These are phyloP conservation scores for Elasticomyces elasticus DNA, from an alignment of 495 filamentous ascomycete species.

Conservation along the genomic window DNA sequence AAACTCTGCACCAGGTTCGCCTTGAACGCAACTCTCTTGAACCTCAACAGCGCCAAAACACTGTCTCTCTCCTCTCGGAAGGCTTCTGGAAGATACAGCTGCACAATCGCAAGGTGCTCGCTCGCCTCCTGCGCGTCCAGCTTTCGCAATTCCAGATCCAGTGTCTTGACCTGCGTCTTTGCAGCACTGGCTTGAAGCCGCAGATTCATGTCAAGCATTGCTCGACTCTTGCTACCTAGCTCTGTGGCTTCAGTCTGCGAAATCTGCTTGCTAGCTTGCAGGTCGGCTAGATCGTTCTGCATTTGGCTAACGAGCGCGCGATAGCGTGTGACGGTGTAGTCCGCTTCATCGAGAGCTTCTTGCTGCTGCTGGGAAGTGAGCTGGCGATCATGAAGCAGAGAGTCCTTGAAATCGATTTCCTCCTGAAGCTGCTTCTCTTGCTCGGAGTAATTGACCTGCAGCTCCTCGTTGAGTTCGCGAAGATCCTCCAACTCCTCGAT, in stretches of 20 bases:
- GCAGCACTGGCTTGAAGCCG: conserved; percentile 80
- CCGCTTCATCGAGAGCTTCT: conserved; percentile 69
- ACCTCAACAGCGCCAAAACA: conserved; percentile 71
- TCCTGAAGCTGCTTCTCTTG: conserved; percentile 90
- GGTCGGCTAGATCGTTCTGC: conserved; percentile 81
- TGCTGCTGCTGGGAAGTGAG: conserved; percentile 58
- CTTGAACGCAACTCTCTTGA: conserved; percentile 84
- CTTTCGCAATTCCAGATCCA: conserved; percentile 77
- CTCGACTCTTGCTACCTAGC: conserved; percentile 69
- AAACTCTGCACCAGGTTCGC: conserved; percentile 67
- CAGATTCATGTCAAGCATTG: conserved; percentile 93
- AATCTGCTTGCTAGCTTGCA: conserved; percentile 80
- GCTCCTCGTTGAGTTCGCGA: conserved; percentile 86
- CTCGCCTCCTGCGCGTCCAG: conserved; percentile 83
- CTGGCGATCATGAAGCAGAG: conserved; percentile 63
- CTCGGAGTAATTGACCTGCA: conserved; percentile 86
- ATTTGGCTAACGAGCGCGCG: conserved; percentile 76
- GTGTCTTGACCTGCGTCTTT: conserved; percentile 85
- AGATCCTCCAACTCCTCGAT: conserved; percentile 79
- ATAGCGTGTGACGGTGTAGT: conserved; percentile 81
- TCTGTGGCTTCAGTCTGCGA: conserved; percentile 87
- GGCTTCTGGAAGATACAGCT: conserved; percentile 80
- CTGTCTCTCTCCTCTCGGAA: conserved; percentile 73
- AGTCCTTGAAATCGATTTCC: conserved; percentile 75
- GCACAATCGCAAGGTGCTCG: conserved; percentile 78